phyloP scores from a whole-genome alignment of 768 basidiomycete genomes.

The Termitomyces bulborhizus region DNA sequence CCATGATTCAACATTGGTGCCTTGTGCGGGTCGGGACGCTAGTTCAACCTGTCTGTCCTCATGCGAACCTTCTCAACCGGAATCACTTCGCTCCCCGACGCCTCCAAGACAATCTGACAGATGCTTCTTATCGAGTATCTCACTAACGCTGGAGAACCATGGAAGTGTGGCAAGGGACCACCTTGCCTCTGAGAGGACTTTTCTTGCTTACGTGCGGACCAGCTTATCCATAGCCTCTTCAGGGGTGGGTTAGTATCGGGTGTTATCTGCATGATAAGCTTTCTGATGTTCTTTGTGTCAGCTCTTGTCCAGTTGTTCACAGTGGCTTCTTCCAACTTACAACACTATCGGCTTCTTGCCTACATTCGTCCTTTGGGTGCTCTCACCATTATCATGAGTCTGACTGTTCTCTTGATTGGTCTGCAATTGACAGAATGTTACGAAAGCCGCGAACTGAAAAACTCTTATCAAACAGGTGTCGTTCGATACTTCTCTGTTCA shows the following conservation, averaged over 20 bases:
- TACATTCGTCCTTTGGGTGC: slow-evolving; percentile 19
- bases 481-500: slow-evolving; percentile 18
- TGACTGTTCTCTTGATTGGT: slow-evolving; percentile 18
- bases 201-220: slow-evolving; percentile 48
- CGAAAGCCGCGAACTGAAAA: neutral
- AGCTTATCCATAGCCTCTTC: slow-evolving; percentile 45
- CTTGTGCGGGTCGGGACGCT: neutral
- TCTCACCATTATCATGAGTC: slow-evolving; percentile 14
- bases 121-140: slow-evolving; percentile 4
- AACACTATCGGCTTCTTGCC: slow-evolving; percentile 13
- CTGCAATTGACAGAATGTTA: neutral
- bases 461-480: slow-evolving; percentile 5
- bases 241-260: slow-evolving; percentile 30
- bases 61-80: neutral
- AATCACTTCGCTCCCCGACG: neutral
- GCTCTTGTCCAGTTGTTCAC: slow-evolving; percentile 19
- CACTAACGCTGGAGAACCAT: slow-evolving; percentile 34
- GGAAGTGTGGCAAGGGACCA: slow-evolving; percentile 51
- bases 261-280: neutral
- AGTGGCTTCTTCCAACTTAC: slow-evolving; percentile 12
- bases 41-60: neutral
- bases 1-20: neutral
- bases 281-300: neutral
- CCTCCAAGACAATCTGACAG: neutral
- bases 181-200: slow-evolving; percentile 46